A percentile compares a stretch with the other conserved stretches of the same genome.
Evolutionary conservation across 2,329 filamentous ascomycete genomes (phyloP).

Genomic region (Myriosclerotinia scirpicola): DNA sequence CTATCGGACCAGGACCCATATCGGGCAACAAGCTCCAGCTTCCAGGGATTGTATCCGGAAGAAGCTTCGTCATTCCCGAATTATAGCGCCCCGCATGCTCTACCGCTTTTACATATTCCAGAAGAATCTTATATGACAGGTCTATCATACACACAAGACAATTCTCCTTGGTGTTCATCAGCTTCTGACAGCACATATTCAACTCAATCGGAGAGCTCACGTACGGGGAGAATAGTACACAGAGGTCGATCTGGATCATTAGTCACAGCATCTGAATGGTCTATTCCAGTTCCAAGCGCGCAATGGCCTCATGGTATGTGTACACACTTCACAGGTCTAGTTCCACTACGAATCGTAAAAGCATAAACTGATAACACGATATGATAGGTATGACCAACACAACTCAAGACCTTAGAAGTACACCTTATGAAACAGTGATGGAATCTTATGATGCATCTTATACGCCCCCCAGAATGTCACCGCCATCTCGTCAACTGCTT

Average conservation of each 20-base stretch:
- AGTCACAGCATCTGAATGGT: conserved; percentile 35
- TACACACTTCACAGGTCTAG: background rate
- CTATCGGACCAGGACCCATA: conserved; percentile 9
- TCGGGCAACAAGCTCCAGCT: conserved; percentile 23
- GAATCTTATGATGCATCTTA: conserved; percentile 35
- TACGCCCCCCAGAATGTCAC: conserved; percentile 34
- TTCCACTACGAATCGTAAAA: background rate
- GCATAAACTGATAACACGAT: conserved; percentile 10
- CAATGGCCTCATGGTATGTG: conserved; percentile 34
- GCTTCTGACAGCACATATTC: conserved; percentile 40
- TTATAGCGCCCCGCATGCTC: conserved; percentile 28
- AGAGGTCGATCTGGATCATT: conserved; percentile 36
- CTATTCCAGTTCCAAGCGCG: conserved; percentile 26
- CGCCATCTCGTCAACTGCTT: conserved; percentile 34
- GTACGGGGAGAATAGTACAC: conserved; percentile 28
- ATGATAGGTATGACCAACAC: conserved; percentile 23
- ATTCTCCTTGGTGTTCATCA: conserved; percentile 40
- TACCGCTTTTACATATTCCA: conserved; percentile 37
- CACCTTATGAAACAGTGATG: conserved; percentile 33
- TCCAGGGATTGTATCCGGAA: conserved; percentile 28
- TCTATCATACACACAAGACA: conserved; percentile 35
- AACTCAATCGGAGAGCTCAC: conserved; percentile 38
- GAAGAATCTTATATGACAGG: conserved; percentile 37
- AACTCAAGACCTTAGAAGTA: conserved; percentile 34
- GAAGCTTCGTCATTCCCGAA: conserved; percentile 26